Base-by-base conservation (phyloP, 768 basidiomycete genomes). In the Kwoniella sp. region DNA sequence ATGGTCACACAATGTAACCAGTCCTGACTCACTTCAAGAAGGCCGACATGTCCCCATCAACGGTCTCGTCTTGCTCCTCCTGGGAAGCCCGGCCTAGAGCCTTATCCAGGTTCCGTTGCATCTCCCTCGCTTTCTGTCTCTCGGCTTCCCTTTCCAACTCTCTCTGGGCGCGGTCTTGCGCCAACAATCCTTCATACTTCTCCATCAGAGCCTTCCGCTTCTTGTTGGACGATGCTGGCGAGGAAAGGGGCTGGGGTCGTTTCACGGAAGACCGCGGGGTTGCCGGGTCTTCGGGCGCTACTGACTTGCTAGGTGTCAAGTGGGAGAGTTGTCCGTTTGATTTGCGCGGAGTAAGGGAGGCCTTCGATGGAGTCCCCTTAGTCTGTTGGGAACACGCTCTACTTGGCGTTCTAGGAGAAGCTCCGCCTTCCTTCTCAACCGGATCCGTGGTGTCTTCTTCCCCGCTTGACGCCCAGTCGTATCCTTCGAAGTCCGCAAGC, bases 21-120 rank as follows among this genome's bases (percentile, higher is more conserved):
- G n/a, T n/a, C n/a, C n/a, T n/a, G n/a, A 58, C 57, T 58, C 46
- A 58, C 57, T 36, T 25, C 2, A 58, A 19, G 39, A 53, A 40
- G 3, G 38, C 46, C 17, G 12, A 28, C 6, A 58, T 22, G 32
- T 50, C 51, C 11, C 38, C 51, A 8, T 28, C 50, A 5, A 29
- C 33, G 8, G 31, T 36, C 14, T 50, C 46, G 11, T 34, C 47
- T 26, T 19, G 15, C 17, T 53, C 37, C 14, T 48, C 41, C 12
- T 23, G 32, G 11, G 17, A 43, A 12, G 6, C 33, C 5, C 20
- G 31, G 15, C 23, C 28, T 34, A n/a, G 7, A 19, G 37, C 8
- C 25, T 20, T 26, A 2, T 31, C 37, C 36, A 46, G 23, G n/a
- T 47, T 39, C 33, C 23, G 2, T 11, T 29, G 38, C 41, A 26